phyloP scores from a whole-genome alignment of 495 filamentous ascomycete genomes.

The Penicillium dipodomyicola region DNA sequence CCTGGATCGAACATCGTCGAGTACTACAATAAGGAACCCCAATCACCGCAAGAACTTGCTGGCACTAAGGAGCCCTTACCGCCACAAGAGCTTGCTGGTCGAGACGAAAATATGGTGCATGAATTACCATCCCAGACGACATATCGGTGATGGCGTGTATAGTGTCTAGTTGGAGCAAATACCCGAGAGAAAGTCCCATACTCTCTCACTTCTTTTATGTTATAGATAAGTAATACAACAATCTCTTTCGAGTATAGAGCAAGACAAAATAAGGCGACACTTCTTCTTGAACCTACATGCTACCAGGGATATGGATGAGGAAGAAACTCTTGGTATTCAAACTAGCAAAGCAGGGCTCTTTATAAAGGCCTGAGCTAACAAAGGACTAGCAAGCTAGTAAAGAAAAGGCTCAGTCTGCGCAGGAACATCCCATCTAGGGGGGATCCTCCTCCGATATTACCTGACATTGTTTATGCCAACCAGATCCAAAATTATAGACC shows the following conservation, averaged over 20 bases:
- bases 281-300: not conserved
- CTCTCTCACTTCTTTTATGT: not conserved
- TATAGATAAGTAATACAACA: not conserved
- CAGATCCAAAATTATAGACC: not conserved
- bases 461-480: not conserved
- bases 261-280: not conserved
- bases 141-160: conserved; percentile 1
- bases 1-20: not conserved
- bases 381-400: too few relatives aligned
- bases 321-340: too few relatives aligned
- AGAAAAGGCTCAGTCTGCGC: too few relatives aligned
- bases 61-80: not conserved
- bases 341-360: too few relatives aligned
- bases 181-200: not conserved
- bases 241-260: not conserved
- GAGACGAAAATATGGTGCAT: not conserved
- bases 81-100: conserved; percentile 1
- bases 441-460: not conserved
- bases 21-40: not conserved
- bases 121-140: not conserved
- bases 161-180: not conserved
- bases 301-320: too few relatives aligned
- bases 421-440: too few relatives aligned
- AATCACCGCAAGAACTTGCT: not conserved
- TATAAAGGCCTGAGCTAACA: too few relatives aligned